Base-by-base conservation (phyloP, 2,329 filamentous ascomycete genomes). In the Cladophialophora psammophila region DNA sequence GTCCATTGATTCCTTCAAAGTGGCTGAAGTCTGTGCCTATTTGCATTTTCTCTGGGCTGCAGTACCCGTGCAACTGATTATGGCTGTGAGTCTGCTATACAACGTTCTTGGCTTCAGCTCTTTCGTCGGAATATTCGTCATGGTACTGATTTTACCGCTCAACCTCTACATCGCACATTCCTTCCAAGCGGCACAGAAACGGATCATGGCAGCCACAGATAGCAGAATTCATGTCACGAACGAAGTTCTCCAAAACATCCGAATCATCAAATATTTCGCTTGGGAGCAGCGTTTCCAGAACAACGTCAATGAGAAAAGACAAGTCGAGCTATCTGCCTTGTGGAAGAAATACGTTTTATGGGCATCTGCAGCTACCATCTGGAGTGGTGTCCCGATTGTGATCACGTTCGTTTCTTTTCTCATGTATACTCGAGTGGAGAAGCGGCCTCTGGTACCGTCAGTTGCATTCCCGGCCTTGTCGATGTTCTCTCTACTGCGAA, bases 1-100 rank as follows among this genome's bases (percentile, higher is more conserved):
- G 95, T 96, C 95, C 10, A 96, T 99, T 48, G 96, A 99, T 82
- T 97, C 94, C 56, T 98, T 98, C 87, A 99, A 99, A 81, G 93
- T 99, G 63, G 91, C 92, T 69, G 95, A 99, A 77, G 90, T 97
- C 66, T 95, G 93, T 42, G 91, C 94, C 0, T 99, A 99, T 77
- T 83, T 99, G 36, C 95, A 99, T 79, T 99, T 96, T 79, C 83
- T 99, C n/a, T 91, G 94, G 83, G 94, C 94, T 0, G 90, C 91
- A 68, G 94, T 94, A 1, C 95, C 95, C 0, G 91, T 95, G 0
- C 94, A 98, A 79, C 86, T 99, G 45, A 81, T 91, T 54, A 87
- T 97, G 54, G 92, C 93, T 5, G 85, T 98, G 68, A 82, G 87
- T 18, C 83, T 99, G 52, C 87, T 99, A 26, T 99, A 96, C 81